Evolutionary conservation across 2,329 filamentous ascomycete species (phyloP), one percentile per base, ranked within the genome.

Genomic region (Pseudogymnoascus sp.): DNA sequence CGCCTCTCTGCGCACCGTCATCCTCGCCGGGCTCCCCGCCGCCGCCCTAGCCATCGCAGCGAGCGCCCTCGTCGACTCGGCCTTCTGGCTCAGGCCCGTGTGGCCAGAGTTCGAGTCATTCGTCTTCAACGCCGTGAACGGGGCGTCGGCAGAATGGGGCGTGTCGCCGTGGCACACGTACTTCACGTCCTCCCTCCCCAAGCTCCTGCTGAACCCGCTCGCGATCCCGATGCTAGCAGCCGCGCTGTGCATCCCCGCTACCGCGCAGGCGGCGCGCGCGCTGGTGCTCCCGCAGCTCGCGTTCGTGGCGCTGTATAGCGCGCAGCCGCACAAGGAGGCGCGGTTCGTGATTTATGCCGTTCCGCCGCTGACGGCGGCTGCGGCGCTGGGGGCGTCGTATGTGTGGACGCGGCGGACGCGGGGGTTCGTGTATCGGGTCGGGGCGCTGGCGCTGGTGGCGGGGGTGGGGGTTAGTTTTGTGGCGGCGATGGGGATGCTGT

Each of bases 81-180:
- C 92, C 77, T 96, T 97, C 78, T 99, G 93, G 95, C 91, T 93
- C 72, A 84, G 83, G 65, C 82, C 82, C 1, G 76, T 96, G 31
- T 99, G 95, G 95, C 93, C 95, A 0, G 95, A 99, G 75, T 85
- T 96, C 65, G 85, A 84, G 69, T 92, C 86, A 1, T 97, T 99
- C 77, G 86, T 90, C 74, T 97, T 89, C 81, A 99, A 99, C 74
- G 92, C 91, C 63, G 77, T 97, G 61, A 82, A 89, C 62, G 91
- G 92, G 21, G 88, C 90, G 64, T 90, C 93, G 0, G 87, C 89
- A 3, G 84, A 89, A 68, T 99, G 95, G 95, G 95, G 95, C 35
- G 88, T 88, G 7, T 89, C 88, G 7, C 89, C 92, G 0, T 93
- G 88, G 84, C 81, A 91, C 72, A 96, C 87, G 76, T 99, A 99